phyloP scores from a whole-genome alignment of 257 asterid genomes.

The Coffea eugenioides region DNA sequence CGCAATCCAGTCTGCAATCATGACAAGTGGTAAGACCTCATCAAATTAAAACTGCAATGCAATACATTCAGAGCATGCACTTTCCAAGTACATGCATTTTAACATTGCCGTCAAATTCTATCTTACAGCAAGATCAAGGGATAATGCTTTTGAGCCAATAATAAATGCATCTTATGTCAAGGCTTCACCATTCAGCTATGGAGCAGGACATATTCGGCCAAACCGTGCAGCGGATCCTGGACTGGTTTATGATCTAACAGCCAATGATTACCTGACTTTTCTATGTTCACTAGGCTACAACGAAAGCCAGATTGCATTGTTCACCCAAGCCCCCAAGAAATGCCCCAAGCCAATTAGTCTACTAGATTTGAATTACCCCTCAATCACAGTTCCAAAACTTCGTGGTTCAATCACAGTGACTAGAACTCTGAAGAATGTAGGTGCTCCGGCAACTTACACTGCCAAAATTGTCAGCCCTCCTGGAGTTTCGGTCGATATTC shows the following conservation, averaged over 20 bases:
- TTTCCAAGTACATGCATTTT: not conserved
- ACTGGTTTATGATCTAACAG: conserved; percentile 60
- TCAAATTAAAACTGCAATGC: not conserved
- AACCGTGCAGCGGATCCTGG: conserved; percentile 97
- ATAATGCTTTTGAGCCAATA: conserved; percentile 54
- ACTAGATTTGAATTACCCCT: conserved; percentile 72
- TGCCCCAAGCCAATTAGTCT: conserved; percentile 47
- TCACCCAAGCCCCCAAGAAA: conserved; percentile 32
- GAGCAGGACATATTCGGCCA: conserved; percentile 86
- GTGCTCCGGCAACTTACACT: conserved; percentile 58
- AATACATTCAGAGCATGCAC: not conserved
- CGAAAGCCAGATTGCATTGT: conserved; percentile 30
- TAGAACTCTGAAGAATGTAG: conserved; percentile 75
- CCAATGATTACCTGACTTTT: conserved; percentile 56
- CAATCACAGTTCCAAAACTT: conserved; percentile 74
- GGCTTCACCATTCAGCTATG: conserved; percentile 80
- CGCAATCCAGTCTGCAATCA: conserved; percentile 84
- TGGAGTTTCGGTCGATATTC: conserved; percentile 41
- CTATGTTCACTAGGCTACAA: conserved; percentile 68
- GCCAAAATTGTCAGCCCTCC: conserved; percentile 56
- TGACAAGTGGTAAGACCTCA: conserved; percentile 59
- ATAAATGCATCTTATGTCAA: conserved; percentile 45
- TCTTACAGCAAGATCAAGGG: conserved; percentile 61
- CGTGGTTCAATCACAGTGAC: conserved; percentile 47
- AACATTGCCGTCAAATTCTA: not conserved